Conservation (phyloP, 768 basidiomycete species). For the Pleurotus giganteus region DNA sequence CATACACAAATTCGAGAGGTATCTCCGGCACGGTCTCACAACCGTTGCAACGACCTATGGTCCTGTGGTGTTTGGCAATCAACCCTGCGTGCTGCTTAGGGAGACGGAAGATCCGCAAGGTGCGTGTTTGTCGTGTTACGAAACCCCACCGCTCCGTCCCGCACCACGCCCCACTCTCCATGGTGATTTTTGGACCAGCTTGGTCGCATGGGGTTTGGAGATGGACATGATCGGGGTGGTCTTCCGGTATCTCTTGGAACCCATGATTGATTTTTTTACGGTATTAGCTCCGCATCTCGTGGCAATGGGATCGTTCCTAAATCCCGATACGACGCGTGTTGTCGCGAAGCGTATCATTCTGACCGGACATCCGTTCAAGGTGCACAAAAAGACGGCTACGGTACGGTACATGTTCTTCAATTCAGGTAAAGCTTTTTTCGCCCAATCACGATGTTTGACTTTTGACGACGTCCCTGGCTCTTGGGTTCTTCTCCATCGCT, state of each 20-base stretch:
- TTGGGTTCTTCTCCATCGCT: conserved; percentile 6
- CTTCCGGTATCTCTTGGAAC: neutral
- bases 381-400: conserved; percentile 96
- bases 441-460: neutral
- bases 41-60: conserved; percentile 87
- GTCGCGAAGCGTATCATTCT: conserved; percentile 93
- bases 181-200: neutral
- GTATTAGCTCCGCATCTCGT: conserved; percentile 74
- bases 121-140: conserved; percentile 26
- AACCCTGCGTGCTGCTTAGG: conserved; percentile 73
- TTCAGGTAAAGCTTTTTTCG: conserved; percentile 42
- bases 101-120: conserved; percentile 70
- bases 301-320: conserved; percentile 84
- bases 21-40: conserved; percentile 77
- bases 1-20: conserved; percentile 95
- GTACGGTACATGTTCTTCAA: conserved; percentile 99
- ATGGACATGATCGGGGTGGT: neutral
- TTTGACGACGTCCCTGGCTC: neutral
- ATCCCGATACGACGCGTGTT: conserved; percentile 88
- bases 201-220: neutral
- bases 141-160: conserved; percentile 1
- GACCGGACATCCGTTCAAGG: conserved; percentile 95
- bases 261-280: conserved; percentile 6
- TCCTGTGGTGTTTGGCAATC: conserved; percentile 84
- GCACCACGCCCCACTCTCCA: conserved; percentile 3